A percentile compares a stretch with the other conserved stretches of the same genome.
These are phyloP conservation scores for Trichoderma endophyticum DNA, from an alignment of 2,329 filamentous ascomycete species.

Conservation along the genomic window DNA sequence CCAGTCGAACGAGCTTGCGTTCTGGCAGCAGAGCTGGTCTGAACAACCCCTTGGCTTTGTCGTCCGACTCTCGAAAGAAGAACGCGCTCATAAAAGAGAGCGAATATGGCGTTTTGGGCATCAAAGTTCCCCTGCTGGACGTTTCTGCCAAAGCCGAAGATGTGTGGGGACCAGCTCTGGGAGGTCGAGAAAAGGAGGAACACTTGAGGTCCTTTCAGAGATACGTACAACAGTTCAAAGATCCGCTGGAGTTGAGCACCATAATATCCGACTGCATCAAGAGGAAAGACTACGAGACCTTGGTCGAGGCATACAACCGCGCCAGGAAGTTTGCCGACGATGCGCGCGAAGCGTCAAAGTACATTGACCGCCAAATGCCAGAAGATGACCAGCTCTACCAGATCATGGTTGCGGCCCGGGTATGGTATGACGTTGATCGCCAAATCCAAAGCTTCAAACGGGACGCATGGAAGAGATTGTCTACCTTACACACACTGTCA, in stretches of 20 bases:
- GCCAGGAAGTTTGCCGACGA: slow-evolving; percentile 81
- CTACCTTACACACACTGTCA: slow-evolving; percentile 60
- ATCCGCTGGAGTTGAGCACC: slow-evolving; percentile 77
- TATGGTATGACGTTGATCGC: slow-evolving; percentile 92
- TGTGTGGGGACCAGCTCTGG: slow-evolving; percentile 92
- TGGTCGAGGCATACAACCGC: slow-evolving; percentile 81
- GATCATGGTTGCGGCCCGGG: slow-evolving; percentile 81
- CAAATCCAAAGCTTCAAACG: slow-evolving; percentile 86
- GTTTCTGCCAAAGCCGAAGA: slow-evolving; percentile 93
- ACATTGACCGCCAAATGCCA: slow-evolving; percentile 53
- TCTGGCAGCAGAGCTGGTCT: slow-evolving; percentile 36
- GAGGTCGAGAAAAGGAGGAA: slow-evolving; percentile 87
- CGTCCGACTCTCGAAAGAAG: slow-evolving; percentile 66
- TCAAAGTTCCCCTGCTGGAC: slow-evolving; percentile 83
- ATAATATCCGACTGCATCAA: slow-evolving; percentile 81
- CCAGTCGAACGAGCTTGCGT: slow-evolving; percentile 65
- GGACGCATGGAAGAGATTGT: slow-evolving; percentile 80
- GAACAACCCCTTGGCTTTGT: slow-evolving; percentile 37
- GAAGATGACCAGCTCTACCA: slow-evolving; percentile 80
- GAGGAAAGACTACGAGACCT: slow-evolving; percentile 81
- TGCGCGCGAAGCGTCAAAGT: slow-evolving; percentile 65
- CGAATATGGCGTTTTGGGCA: slow-evolving; percentile 83
- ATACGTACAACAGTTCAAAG: slow-evolving; percentile 74
- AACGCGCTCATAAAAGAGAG: slow-evolving; percentile 91
- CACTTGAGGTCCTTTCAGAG: slow-evolving; percentile 74